A percentile compares a stretch with the other conserved stretches of the same genome.
Conservation (phyloP, 192 early-diverging fungal species). For the Phycomyces nitens region DNA sequence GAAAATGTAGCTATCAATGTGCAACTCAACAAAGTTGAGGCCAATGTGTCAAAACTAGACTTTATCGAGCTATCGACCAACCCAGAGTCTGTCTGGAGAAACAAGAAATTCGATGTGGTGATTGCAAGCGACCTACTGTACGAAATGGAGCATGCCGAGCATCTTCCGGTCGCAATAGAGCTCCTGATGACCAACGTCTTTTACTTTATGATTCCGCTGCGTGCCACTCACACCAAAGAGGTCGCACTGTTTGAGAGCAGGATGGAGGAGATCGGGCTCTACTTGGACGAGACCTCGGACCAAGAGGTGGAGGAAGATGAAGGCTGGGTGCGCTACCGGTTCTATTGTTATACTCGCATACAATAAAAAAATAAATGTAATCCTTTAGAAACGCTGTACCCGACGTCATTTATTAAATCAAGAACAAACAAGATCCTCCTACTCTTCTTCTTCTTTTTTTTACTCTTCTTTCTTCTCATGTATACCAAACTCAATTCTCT, state of each 20-base stretch:
- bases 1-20: conserved; percentile 42
- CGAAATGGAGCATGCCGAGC: conserved; percentile 50
- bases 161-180: conserved; percentile 44
- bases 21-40: conserved; percentile 18
- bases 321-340: conserved; percentile 23
- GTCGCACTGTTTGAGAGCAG: conserved; percentile 46
- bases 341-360: conserved; percentile 14
- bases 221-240: conserved; percentile 42
- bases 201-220: conserved; percentile 53
- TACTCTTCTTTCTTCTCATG: no score
- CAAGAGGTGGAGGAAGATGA: conserved; percentile 27
- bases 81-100: conserved; percentile 15
- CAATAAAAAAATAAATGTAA: no score
- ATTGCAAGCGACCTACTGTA: conserved; percentile 50
- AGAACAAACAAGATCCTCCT: no score
- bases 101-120: conserved; percentile 35
- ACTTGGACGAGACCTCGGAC: conserved; percentile 3
- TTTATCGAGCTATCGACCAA: conserved; percentile 35
- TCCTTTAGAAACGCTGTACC: no score
- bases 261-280: conserved; percentile 41
- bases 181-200: conserved; percentile 40
- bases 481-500: no score
- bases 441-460: no score
- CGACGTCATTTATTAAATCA: no score
- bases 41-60: conserved; percentile 40